Base-by-base conservation (phyloP, 2,329 filamentous ascomycete species). In the Cladophialophora chaetospira region DNA sequence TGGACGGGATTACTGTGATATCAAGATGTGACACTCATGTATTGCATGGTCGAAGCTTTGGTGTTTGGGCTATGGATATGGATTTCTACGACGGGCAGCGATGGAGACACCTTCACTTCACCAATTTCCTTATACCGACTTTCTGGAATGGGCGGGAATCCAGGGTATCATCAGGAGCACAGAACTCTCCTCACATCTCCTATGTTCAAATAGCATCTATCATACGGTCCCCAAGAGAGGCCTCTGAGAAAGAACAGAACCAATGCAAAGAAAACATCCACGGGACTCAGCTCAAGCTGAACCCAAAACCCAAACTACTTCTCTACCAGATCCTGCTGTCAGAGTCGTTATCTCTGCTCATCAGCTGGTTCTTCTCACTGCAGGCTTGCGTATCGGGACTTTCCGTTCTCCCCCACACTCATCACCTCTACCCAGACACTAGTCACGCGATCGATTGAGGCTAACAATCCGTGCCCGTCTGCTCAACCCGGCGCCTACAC, bases 181-280 rank as follows among this genome's bases (percentile, higher is more conserved):
- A 44, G 42, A 9, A 28, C 42, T 28, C 42, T 44, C 40, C 40
- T 44, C 42, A 26, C 9, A 5, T 44, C 9, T 28, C 42, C n/a
- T 44, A n/a, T 25, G 19, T 44, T 44, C 42, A 28, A 13, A 44
- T 44, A 44, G 42, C 42, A 44, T 44, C 42, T 21, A 44, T 44
- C 42, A 44, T 15, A 44, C 15, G 42, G 42, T 44, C 42, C 42
- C 42, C n/a, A 38, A 15, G 13, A 19, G 15, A 19, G 36, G 19
- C 42, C 13, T 28, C 42, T 25, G 42, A 44, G 42, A 40, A 9
- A 33, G 31, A 40, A 15, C 36, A 40, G 36, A 40, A 5, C 36
- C 15, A 40, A 19, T 17, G 13, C 15, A 15, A 40, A 40, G 17
- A 40, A 40, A 19, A 15, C 31, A 40, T 40, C 23, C 15, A 21